phyloP scores from a whole-genome alignment of 768 basidiomycete genomes.

The Hericium rajendrae region DNA sequence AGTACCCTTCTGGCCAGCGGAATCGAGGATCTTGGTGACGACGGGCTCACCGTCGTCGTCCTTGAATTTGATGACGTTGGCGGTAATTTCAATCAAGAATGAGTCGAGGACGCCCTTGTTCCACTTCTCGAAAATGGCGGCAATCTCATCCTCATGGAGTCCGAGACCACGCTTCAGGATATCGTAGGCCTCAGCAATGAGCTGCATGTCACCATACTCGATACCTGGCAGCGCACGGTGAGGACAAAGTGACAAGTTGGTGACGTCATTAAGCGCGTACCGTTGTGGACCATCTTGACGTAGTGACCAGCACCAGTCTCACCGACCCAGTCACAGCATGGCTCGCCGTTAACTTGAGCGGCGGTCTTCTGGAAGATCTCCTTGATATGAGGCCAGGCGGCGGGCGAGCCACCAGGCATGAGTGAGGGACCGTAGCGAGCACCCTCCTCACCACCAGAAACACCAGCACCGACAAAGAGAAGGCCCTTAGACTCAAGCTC shows the following conservation, averaged over 20 bases:
- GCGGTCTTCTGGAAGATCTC: slow-evolving; percentile 98
- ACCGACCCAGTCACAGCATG: slow-evolving; percentile 99
- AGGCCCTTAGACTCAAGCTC: slow-evolving; percentile 93
- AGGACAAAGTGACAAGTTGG: slow-evolving; percentile 3
- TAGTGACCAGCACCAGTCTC: slow-evolving; percentile 94
- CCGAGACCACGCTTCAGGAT: slow-evolving; percentile 96
- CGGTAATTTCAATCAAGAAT: slow-evolving; percentile 97
- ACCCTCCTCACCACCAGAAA: slow-evolving; percentile 99
- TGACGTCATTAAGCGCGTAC: slow-evolving; percentile 28
- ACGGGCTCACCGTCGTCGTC: slow-evolving; percentile 91
- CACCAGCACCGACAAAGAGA: slow-evolving; percentile 96
- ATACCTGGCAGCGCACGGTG: slow-evolving; percentile 53
- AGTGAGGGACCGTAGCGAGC: slow-evolving; percentile 94
- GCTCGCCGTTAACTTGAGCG: slow-evolving; percentile 89
- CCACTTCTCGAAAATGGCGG: slow-evolving; percentile 89
- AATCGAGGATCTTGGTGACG: slow-evolving; percentile 88
- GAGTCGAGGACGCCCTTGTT: slow-evolving; percentile 99
- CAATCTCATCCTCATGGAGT: slow-evolving; percentile 79
- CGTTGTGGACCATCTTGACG: slow-evolving; percentile 99
- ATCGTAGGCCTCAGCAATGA: slow-evolving; percentile 98
- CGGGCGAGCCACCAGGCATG: slow-evolving; percentile 95
- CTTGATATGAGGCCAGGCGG: slow-evolving; percentile 96
- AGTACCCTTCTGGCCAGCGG: slow-evolving; percentile 98
- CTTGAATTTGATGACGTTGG: slow-evolving; percentile 94
- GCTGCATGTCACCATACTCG: slow-evolving; percentile 99